These are phyloP conservation scores for Thraustochytrium striatum DNA, from an alignment of 352 stramenopile species.

Conservation along the genomic window DNA sequence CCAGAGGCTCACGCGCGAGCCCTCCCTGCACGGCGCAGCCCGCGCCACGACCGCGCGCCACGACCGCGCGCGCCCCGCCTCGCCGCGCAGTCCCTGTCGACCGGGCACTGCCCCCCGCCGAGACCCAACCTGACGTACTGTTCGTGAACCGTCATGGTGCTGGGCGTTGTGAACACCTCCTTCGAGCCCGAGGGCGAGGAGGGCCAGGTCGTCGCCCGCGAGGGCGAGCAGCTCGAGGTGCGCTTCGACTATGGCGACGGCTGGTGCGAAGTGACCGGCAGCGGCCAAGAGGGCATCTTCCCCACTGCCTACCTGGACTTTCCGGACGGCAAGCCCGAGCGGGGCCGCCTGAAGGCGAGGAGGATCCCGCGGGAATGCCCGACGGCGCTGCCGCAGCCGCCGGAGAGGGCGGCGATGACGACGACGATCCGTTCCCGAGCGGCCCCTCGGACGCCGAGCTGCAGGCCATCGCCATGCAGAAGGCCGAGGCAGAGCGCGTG, in stretches of 20 bases:
- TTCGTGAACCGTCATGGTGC: too few relatives aligned
- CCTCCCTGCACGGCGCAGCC: too few relatives aligned
- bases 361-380: conserved; percentile 8
- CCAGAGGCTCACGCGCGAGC: too few relatives aligned
- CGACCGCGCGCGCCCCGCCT: too few relatives aligned
- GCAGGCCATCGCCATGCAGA: neutral
- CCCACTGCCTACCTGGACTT: conserved; percentile 49
- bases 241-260: conserved; percentile 48
- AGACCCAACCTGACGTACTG: too few relatives aligned
- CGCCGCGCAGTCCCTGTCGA: too few relatives aligned
- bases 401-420: neutral
- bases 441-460: conserved; percentile 9
- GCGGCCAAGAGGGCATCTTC: conserved; percentile 41
- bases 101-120: too few relatives aligned
- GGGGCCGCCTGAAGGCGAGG: conserved; percentile 18
- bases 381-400: too few relatives aligned
- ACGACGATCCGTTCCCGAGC: neutral
- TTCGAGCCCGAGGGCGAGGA: conserved; percentile 28
- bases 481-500: conserved; percentile 37
- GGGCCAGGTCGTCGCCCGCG: conserved; percentile 10
- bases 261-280: conserved; percentile 36
- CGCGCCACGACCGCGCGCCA: too few relatives aligned
- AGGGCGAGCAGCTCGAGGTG: conserved; percentile 39
- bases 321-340: conserved; percentile 16
- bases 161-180: conserved; percentile 31